Base-by-base conservation (phyloP, 345 rosid species). In the Aquilaria sinensis region DNA sequence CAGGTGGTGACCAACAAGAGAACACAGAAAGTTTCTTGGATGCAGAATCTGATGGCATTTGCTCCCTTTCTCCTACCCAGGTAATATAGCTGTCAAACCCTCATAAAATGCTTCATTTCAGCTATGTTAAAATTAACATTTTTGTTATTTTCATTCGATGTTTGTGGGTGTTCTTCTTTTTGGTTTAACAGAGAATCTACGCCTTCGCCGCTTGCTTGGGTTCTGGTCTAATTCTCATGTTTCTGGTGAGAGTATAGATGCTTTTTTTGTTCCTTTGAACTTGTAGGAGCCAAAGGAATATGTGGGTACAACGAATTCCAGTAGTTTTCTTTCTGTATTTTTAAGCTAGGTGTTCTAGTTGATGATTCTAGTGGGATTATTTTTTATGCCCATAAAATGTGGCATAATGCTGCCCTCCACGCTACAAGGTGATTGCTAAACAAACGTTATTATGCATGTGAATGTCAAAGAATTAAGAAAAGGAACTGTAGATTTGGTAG, bases 31-130 rank as follows among this genome's bases (percentile, higher is more conserved):
- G 69, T 33, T 68, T 85, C 53, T 61, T 81, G 46, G 84, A 75
- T 23, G 89, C 88, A n/a, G 94, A 85, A 66, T 81, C 92, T 14
- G 90, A 83, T 14, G 87, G 83, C 51, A 16, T 77, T 62, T 88
- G 82, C 69, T 81, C 90, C 65, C 98, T 93, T 68, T 80, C 96
- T 58, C 23, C 78, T 5, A 76, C 76, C 46, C 98, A 89, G 96
- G 96, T 89, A 58, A 54, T 33, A 37, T 5, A 5, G 7, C 32
- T 68, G 43, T 13, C 46, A 2, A 47, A 43, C n/a, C 11, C 41
- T 31, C 63, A 23, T 23, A 23, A 23, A 23, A 23, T 23, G 1
- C 23, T 23, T n/a, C 13, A 2, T 71, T 47, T 12, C 29, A 37
- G 23, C 4, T 29, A 53, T 65, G 1, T 58, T n/a, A 12, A 10